A percentile compares a stretch with the other conserved stretches of the same genome.
Conservation (phyloP, 257 asterid genomes). For the Osmanthus fragrans region DNA sequence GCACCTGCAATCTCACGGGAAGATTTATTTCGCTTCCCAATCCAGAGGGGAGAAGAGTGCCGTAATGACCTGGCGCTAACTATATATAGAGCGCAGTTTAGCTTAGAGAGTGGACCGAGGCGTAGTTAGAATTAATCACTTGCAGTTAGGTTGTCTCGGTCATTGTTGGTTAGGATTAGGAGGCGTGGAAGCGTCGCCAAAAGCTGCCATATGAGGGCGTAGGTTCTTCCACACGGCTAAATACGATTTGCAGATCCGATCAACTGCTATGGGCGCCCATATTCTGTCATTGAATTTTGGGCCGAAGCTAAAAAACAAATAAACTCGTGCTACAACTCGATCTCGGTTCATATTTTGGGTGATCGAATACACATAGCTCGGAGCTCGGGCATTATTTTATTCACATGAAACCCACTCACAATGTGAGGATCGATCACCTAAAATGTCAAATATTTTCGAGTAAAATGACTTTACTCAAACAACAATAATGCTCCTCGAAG, state of each 20-base stretch:
- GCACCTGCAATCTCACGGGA: not conserved
- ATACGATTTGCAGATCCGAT: not conserved
- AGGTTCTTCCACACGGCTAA: not conserved
- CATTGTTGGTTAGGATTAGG: not conserved
- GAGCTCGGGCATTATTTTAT: too few species aligned
- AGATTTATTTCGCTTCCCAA: not conserved
- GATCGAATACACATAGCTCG: too few species aligned
- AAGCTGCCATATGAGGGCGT: not conserved
- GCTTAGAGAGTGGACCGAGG: not conserved
- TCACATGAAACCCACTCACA: too few species aligned
- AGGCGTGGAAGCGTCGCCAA: not conserved
- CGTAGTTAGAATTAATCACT: not conserved
- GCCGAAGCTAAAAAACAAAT: not conserved
- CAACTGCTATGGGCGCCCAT: not conserved
- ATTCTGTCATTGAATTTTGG: not conserved
- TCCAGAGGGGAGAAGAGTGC: not conserved
- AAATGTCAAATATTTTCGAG: too few species aligned
- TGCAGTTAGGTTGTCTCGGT: not conserved
- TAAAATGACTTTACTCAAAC: too few species aligned
- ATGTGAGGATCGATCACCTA: too few species aligned
- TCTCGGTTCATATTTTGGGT: too few species aligned
- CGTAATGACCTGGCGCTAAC: not conserved
- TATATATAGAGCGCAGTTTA: not conserved
- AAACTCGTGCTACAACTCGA: too few species aligned
- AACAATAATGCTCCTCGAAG: too few species aligned